Conservation (phyloP, 176 grass and related monocot species). For the Aegilops longissima region DNA sequence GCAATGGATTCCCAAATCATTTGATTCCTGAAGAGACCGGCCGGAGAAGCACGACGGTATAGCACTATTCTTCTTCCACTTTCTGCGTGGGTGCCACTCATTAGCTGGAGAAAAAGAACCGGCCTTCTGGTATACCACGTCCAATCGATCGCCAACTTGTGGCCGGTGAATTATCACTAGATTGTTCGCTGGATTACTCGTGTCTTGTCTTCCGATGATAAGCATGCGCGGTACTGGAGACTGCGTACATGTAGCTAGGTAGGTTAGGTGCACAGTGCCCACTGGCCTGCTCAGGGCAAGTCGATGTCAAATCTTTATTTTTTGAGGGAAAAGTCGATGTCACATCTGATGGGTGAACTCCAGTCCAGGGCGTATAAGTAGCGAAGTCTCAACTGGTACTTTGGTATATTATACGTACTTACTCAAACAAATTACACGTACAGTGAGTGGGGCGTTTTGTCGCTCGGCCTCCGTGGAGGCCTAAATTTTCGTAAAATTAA, state of each 20-base stretch:
- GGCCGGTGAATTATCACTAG: background rate
- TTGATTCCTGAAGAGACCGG: background rate
- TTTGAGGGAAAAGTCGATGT: background rate
- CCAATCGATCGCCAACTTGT: background rate
- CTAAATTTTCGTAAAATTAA: too few species aligned
- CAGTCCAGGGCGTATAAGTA: background rate
- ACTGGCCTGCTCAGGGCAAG: background rate
- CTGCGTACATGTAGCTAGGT: background rate
- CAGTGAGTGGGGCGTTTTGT: too few species aligned
- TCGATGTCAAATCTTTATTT: background rate
- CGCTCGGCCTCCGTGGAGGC: too few species aligned
- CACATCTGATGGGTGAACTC: background rate
- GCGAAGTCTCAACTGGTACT: background rate
- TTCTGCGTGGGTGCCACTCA: background rate
- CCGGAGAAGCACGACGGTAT: background rate
- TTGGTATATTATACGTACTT: background rate
- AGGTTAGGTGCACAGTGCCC: background rate
- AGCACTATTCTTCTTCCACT: background rate
- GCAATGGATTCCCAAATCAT: conserved; percentile 34
- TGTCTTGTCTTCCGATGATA: background rate
- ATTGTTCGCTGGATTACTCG: background rate
- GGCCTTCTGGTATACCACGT: background rate
- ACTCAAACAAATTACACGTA: background rate
- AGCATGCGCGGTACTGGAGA: background rate
- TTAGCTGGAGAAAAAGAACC: background rate